These are phyloP conservation scores for thale cress (Arabidopsis thaliana) DNA, from an alignment of 345 rosid species.

Conservation along the genomic window TAIR10.1 NC_003076.8:23001-23500, in stretches of 20 bases:
- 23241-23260: constrained; percentile 87
- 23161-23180: constrained; percentile 84
- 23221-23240: constrained; percentile 93
- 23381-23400: constrained; percentile 89
- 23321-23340: constrained; percentile 7
- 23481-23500: constrained; percentile 77
- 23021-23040: constrained; percentile 75
- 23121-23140: constrained; percentile 59
- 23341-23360: constrained; percentile 56
- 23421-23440: constrained; percentile 74
- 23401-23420: constrained; percentile 77
- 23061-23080: constrained; percentile 7
- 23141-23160: constrained; percentile 74
- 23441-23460: constrained; percentile 83
- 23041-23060: constrained; percentile 68
- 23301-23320: neutral
- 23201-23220: constrained; percentile 82
- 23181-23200: constrained; percentile 90
- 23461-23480: constrained; percentile 86
- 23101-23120: neutral
- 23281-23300: neutral
- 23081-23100: neutral
- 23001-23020: constrained; percentile 74
- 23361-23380: constrained; percentile 96
- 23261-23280: constrained; percentile 80